Conservation (phyloP, 139 green algal species). For the Ulvella scutata region DNA sequence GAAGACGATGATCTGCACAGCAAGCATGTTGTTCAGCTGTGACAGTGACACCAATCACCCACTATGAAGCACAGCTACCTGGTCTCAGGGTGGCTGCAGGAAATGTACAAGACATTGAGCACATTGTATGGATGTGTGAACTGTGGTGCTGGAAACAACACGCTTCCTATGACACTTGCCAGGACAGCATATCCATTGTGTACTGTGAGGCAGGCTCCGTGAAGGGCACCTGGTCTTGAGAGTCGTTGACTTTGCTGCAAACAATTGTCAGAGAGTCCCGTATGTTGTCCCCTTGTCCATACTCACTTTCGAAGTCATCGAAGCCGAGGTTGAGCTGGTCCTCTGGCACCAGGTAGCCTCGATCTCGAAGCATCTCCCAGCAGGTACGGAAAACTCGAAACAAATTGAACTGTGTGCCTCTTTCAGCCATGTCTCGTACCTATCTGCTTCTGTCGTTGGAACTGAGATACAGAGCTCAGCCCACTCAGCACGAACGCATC, state of each 20-base stretch:
- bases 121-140: too few relatives aligned
- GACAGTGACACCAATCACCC: not conserved
- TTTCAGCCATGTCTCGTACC: too few relatives aligned
- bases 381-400: conserved; percentile 64
- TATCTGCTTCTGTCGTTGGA: too few relatives aligned
- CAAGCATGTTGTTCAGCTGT: not conserved
- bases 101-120: too few relatives aligned
- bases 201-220: too few relatives aligned
- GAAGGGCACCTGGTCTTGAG: conserved; percentile 41
- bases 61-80: not conserved
- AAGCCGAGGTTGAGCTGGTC: conserved; percentile 55
- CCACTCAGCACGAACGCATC: too few relatives aligned
- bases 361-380: conserved; percentile 79
- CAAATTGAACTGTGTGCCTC: conserved; percentile 40
- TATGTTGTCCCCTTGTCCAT: conserved; percentile 45
- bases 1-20: conserved; percentile 86
- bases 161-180: not conserved
- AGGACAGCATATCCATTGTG: not conserved
- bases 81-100: not conserved
- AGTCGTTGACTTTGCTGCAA: conserved; percentile 53
- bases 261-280: conserved; percentile 75
- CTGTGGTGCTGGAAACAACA: too few relatives aligned
- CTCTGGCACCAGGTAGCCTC: conserved; percentile 70
- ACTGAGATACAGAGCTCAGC: too few relatives aligned
- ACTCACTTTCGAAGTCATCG: conserved; percentile 65